phyloP scores from a whole-genome alignment of 345 rosid species.

The Eucalyptus melliodora region DNA sequence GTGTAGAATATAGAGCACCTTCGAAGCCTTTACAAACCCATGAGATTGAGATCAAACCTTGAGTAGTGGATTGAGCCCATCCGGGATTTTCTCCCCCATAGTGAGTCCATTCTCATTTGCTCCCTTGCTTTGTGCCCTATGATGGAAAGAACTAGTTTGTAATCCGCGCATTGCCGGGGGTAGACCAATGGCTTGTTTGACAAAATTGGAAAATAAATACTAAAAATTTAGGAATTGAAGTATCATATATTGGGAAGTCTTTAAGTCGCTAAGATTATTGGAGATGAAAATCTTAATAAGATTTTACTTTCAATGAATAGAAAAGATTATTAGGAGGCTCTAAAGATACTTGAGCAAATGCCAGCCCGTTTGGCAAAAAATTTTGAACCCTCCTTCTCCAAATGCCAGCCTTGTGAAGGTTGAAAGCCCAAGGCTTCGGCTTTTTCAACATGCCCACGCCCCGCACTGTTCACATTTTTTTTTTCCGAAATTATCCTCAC shows the following conservation, averaged over 20 bases:
- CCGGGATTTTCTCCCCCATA: background rate
- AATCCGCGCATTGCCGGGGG: background rate
- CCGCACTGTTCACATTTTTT: no score
- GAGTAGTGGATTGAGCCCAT: background rate
- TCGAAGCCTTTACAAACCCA: no score
- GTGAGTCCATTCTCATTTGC: background rate
- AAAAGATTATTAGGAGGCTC: background rate
- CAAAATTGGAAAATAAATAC: background rate
- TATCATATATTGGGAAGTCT: background rate
- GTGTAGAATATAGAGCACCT: no score
- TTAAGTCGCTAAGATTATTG: no score
- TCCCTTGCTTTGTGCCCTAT: background rate
- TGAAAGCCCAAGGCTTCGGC: no score
- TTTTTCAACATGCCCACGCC: no score
- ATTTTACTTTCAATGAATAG: no score
- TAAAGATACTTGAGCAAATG: no score
- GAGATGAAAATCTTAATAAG: background rate
- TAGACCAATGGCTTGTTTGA: background rate
- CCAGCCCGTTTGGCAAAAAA: no score
- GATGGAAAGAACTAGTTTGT: background rate
- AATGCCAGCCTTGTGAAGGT: no score
- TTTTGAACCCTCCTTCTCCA: no score
- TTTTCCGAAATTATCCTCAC: no score
- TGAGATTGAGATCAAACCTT: background rate
- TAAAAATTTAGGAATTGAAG: background rate